Evolutionary conservation across 2,329 filamentous ascomycete genomes (phyloP).

Genomic region (Sporothrix humicola): DNA sequence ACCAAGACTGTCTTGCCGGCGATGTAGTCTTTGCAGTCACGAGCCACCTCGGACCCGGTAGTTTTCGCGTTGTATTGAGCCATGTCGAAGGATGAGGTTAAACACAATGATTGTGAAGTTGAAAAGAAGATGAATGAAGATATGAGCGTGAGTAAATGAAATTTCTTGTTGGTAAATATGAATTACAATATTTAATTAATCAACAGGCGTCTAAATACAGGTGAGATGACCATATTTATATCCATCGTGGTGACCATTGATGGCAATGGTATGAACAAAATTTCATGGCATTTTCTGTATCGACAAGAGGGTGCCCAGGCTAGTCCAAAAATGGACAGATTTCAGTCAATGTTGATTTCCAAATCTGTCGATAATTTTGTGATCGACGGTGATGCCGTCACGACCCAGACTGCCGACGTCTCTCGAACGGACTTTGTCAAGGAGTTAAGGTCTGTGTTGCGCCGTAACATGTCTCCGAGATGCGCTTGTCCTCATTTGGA

Average conservation of each 20-base stretch:
- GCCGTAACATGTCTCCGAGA: neutral
- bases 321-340: neutral
- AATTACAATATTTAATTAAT: too few species aligned
- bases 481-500: neutral
- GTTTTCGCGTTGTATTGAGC: slow-evolving; percentile 25
- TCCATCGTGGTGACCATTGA: neutral
- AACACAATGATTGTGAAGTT: neutral
- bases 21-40: slow-evolving; percentile 27
- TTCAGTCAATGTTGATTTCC: neutral
- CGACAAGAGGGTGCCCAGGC: neutral
- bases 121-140: neutral
- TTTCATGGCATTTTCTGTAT: too few species aligned
- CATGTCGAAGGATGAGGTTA: slow-evolving; percentile 3
- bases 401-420: neutral
- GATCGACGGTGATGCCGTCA: neutral
- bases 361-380: neutral
- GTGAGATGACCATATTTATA: slow-evolving; percentile 14
- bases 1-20: slow-evolving; percentile 34
- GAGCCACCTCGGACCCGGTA: slow-evolving; percentile 30
- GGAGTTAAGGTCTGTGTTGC: neutral
- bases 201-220: neutral
- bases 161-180: too few species aligned
- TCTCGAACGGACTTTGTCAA: neutral
- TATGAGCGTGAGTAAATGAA: too few species aligned
- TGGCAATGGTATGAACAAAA: neutral